Evolutionary conservation across 352 stramenopile species (phyloP).

Genomic region (Phytopythium boreale): DNA sequence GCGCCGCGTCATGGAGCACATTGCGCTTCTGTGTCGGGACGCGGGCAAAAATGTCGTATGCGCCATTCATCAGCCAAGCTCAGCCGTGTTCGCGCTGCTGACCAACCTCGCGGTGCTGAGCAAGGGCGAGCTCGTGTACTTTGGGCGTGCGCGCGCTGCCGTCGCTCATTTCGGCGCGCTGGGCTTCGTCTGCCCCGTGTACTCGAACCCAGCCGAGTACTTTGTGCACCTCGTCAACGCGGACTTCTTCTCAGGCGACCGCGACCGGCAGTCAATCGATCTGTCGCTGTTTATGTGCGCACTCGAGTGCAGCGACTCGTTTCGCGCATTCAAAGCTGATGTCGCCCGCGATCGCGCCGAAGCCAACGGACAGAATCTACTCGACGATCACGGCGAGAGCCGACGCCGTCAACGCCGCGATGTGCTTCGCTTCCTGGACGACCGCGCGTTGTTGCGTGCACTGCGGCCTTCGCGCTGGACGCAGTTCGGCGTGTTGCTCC

Average conservation of each 20-base stretch:
- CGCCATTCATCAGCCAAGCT: slow-evolving; percentile 88
- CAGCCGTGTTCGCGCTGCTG: slow-evolving; percentile 62
- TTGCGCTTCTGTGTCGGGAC: slow-evolving; percentile 44
- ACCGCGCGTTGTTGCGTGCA: slow-evolving; percentile 34
- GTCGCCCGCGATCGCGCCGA: slow-evolving; percentile 30
- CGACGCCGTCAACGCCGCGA: neutral
- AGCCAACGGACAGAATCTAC: slow-evolving; percentile 6
- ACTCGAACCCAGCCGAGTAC: slow-evolving; percentile 69
- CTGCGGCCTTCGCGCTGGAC: slow-evolving; percentile 35
- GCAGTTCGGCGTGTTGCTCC: slow-evolving; percentile 53
- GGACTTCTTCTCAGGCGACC: slow-evolving; percentile 40
- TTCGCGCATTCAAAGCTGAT: slow-evolving; percentile 22
- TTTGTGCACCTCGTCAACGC: slow-evolving; percentile 60
- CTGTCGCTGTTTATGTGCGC: slow-evolving; percentile 31
- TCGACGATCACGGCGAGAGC: neutral
- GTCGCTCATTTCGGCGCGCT: slow-evolving; percentile 48
- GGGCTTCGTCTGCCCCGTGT: slow-evolving; percentile 55
- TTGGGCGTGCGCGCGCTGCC: slow-evolving; percentile 62
- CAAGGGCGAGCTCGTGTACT: slow-evolving; percentile 86
- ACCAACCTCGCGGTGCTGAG: slow-evolving; percentile 63
- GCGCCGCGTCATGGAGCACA: slow-evolving; percentile 82
- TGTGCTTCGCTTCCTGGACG: slow-evolving; percentile 12
- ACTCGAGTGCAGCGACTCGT: slow-evolving; percentile 25
- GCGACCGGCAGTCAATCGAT: slow-evolving; percentile 8
- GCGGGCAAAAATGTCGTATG: slow-evolving; percentile 65